A percentile compares a stretch with the other conserved stretches of the same genome.
These are phyloP conservation scores for Aschersonia sp. DNA, from an alignment of 2,329 filamentous ascomycete species.

Conservation along the genomic window DNA sequence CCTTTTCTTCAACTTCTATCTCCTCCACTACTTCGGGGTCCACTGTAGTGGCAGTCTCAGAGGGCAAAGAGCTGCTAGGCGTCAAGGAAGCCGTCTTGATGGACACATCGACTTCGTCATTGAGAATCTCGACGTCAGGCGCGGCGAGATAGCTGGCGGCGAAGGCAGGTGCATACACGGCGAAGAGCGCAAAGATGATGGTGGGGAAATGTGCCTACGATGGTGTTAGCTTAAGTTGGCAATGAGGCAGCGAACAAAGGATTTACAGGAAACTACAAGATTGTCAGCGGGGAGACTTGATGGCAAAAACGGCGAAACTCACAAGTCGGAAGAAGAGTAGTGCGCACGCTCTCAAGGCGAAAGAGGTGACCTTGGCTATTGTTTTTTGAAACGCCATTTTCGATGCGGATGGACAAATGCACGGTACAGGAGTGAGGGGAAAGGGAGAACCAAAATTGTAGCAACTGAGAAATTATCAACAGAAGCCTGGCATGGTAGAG, in stretches of 20 bases:
- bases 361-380: conserved; percentile 19
- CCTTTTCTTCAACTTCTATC: conserved; percentile 48
- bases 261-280: conserved; percentile 20
- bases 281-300: conserved; percentile 4
- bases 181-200: conserved; percentile 45
- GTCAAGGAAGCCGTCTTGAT: conserved; percentile 30
- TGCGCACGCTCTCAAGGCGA: conserved; percentile 20
- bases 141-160: conserved; percentile 41
- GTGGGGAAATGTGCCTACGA: conserved; percentile 29
- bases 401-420: too few species aligned
- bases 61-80: conserved; percentile 11
- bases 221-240: conserved; percentile 1
- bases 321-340: conserved; percentile 23
- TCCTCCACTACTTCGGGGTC: conserved; percentile 27
- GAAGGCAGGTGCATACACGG: conserved; percentile 51
- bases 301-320: conserved; percentile 4
- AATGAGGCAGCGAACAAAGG: background rate
- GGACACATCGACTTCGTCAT: conserved; percentile 43
- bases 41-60: conserved; percentile 17
- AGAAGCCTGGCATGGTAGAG: background rate
- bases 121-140: conserved; percentile 41
- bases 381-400: conserved; percentile 12
- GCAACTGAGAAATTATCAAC: background rate
- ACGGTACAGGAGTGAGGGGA: too few species aligned
- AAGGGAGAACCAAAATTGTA: too few species aligned